Conservation (phyloP, 352 stramenopile genomes). For the Pythium rhizo-oryzae region DNA sequence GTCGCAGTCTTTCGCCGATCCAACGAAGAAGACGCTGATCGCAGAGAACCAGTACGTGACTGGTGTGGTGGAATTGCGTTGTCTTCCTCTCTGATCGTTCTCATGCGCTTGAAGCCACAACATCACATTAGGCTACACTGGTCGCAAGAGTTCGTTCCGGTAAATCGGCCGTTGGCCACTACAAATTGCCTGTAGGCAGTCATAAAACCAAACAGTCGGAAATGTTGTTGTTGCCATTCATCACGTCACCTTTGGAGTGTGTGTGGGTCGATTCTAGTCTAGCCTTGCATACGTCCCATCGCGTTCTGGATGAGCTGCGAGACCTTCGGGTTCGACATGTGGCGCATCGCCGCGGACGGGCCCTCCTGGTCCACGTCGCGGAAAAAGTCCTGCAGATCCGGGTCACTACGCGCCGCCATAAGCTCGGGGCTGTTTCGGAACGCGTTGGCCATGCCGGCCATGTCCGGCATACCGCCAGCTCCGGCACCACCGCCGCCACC, state of each 20-base stretch:
- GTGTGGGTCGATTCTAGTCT: conserved; percentile 29
- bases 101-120: conserved; percentile 35
- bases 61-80: background rate
- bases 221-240: background rate
- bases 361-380: conserved; percentile 76
- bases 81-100: background rate
- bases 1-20: conserved; percentile 51
- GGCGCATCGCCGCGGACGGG: conserved; percentile 78
- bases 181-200: background rate
- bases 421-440: conserved; percentile 79
- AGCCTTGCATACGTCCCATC: conserved; percentile 66
- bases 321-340: conserved; percentile 90
- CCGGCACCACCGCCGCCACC: conserved; percentile 41
- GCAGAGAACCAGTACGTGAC: conserved; percentile 71
- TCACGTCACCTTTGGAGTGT: background rate
- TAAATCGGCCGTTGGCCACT: background rate
- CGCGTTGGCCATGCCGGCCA: conserved; percentile 48
- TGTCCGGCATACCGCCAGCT: conserved; percentile 59
- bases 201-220: background rate
- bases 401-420: conserved; percentile 66
- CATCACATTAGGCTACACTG: conserved; percentile 48
- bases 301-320: conserved; percentile 77
- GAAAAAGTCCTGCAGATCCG: conserved; percentile 82
- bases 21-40: conserved; percentile 60
- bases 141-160: conserved; percentile 35